A percentile compares a stretch with the other conserved stretches of the same genome.
Evolutionary conservation across 495 filamentous ascomycete genomes (phyloP).

Genomic region (Recurvomyces mirabilis): DNA sequence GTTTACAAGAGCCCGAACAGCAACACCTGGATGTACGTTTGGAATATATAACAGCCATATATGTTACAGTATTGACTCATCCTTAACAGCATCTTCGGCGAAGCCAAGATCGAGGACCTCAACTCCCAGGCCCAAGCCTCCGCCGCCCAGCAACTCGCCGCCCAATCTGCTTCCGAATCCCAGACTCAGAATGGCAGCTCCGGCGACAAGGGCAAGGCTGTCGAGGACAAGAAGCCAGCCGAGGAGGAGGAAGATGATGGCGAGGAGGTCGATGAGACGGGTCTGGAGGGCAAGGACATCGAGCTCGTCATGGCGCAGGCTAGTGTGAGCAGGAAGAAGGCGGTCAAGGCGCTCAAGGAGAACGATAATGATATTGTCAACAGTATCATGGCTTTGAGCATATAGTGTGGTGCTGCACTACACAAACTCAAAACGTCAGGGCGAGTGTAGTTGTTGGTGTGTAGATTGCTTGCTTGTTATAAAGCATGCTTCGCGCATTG

Average conservation of each 20-base stretch:
- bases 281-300: conserved; percentile 96
- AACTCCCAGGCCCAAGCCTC: conserved; percentile 93
- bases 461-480: no score
- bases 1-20: conserved; percentile 96
- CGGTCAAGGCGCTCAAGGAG: conserved; percentile 94
- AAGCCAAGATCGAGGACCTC: conserved; percentile 99
- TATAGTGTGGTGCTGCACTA: conserved; percentile 62
- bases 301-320: conserved; percentile 98
- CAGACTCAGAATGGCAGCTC: conserved; percentile 38
- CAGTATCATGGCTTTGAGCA: conserved; percentile 98
- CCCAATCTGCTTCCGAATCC: conserved; percentile 45
- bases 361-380: conserved; percentile 99
- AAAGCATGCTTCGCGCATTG: no score
- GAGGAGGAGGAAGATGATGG: conserved; percentile 83
- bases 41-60: neutral
- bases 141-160: conserved; percentile 82
- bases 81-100: conserved; percentile 79
- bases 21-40: conserved; percentile 95
- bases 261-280: conserved; percentile 86
- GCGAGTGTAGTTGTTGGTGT: no score
- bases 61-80: neutral
- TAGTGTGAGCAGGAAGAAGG: conserved; percentile 91
- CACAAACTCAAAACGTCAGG: no score
- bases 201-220: conserved; percentile 61
- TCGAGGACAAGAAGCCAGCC: conserved; percentile 70